phyloP scores from a whole-genome alignment of 345 rosid species.

The Hirschfeldia incana region DNA sequence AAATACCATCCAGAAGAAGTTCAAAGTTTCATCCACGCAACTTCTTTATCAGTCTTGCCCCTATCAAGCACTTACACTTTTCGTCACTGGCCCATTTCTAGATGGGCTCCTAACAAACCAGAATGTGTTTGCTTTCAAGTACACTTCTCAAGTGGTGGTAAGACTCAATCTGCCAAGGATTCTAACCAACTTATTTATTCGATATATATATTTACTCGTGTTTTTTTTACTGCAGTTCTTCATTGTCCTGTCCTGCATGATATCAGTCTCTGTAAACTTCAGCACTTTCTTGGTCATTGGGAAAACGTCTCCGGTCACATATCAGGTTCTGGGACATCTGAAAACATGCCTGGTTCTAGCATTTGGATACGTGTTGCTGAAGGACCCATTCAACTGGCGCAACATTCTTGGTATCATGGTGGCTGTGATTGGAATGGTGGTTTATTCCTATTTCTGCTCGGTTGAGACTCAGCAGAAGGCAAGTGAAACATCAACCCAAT shows the following conservation, averaged over 20 bases:
- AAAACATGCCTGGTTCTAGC: conserved; percentile 98
- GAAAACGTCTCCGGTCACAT: conserved; percentile 98
- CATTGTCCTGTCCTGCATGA: conserved; percentile 98
- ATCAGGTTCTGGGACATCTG: conserved; percentile 98
- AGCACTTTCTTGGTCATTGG: conserved; percentile 98
- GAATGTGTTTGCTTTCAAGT: conserved; percentile 96
- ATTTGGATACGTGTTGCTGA: conserved; percentile 89
- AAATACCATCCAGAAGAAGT: conserved; percentile 99
- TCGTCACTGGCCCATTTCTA: conserved; percentile 85
- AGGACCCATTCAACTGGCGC: conserved; percentile 95
- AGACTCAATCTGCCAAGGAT: conserved; percentile 48
- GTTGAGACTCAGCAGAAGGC: conserved; percentile 83
- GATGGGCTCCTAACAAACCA: conserved; percentile 91
- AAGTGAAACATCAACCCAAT: conserved; percentile 58
- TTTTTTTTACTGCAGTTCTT: conserved; percentile 76
- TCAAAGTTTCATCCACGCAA: conserved; percentile 98
- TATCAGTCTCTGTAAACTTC: conserved; percentile 99
- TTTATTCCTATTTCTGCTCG: conserved; percentile 82
- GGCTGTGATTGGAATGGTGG: conserved; percentile 88
- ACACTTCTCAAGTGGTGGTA: conserved; percentile 97
- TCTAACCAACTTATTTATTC: not conserved
- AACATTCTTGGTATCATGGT: conserved; percentile 89
- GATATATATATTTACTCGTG: conserved; percentile 20
- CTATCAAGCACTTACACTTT: conserved; percentile 91
- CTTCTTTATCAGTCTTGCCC: conserved; percentile 99